Base-by-base conservation (phyloP, 768 basidiomycete genomes). In the Rubroboletus satanas region DNA sequence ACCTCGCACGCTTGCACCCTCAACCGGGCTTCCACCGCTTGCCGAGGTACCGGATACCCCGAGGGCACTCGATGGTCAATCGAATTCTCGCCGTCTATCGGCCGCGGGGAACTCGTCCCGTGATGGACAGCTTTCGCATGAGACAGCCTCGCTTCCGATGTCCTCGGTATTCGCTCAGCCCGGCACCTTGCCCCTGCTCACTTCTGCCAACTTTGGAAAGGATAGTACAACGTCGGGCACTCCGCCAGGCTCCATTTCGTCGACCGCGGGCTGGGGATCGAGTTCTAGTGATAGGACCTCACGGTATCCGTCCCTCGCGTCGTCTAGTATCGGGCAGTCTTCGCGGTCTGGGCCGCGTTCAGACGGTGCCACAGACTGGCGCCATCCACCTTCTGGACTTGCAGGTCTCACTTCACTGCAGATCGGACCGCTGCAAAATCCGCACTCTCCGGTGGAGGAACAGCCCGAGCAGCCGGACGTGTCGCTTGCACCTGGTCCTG, bases 161-260 rank as follows among this genome's bases (percentile, higher is more conserved):
- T 44, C 63, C 7, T 35, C 44, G 50, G 57, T 33, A 1, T n/a
- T 55, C 2, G 57, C 54, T n/a, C 46, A 43, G 18, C 8, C 47
- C 7, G 36, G 28, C 1, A 9, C 55, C 0, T 47, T 70, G 0
- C 66, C 66, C 2, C 43, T 70, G 8, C 68, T 70, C n/a, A 55
- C 66, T 5, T 70, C 70, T 5, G 47, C 32, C 51, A 48, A 60
- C 39, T 70, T 70, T 54, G 70, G 68, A n/a, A 70, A 62, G 35
- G 41, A 33, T 0, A 56, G 51, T 7, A 46, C 59, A n/a, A n/a
- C 54, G 35, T 55, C 65, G 41, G 39, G 41, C 17, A 56, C 65
- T 1, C n/a, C 56, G 10, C 8, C 49, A 11, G 51, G 55, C 8
- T 71, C 67, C 10, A 29, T 55, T 2, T 59, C 52, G 33, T 65